Conservation (phyloP, 148 eudicot species). For the Camellia lanceoleosa region DNA sequence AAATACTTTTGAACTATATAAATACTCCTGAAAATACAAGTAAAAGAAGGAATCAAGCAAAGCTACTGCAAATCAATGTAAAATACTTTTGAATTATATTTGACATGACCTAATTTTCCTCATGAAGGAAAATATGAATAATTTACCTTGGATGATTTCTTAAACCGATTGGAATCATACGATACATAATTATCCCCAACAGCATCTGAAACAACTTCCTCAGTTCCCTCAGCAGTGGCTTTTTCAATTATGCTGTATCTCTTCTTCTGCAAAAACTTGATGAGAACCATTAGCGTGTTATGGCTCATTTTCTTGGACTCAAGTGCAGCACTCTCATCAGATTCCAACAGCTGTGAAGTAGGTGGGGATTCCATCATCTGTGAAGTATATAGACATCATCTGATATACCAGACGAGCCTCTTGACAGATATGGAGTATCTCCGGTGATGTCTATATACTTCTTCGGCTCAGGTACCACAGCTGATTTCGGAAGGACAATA, state of each 20-base stretch:
- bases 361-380: slow-evolving; percentile 58
- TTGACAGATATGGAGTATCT: slow-evolving; percentile 65
- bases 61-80: background rate
- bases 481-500: slow-evolving; percentile 72
- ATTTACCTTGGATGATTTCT: slow-evolving; percentile 71
- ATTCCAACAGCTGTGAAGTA: slow-evolving; percentile 35
- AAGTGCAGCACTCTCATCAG: slow-evolving; percentile 60
- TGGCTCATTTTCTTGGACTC: slow-evolving; percentile 92
- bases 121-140: slow-evolving; percentile 8
- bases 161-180: slow-evolving; percentile 52
- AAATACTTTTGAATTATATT: background rate
- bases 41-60: background rate
- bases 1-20: background rate
- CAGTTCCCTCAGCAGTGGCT: slow-evolving; percentile 96
- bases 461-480: slow-evolving; percentile 63
- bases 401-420: slow-evolving; percentile 74
- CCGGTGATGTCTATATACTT: slow-evolving; percentile 64
- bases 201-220: slow-evolving; percentile 90
- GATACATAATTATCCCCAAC: slow-evolving; percentile 64
- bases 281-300: slow-evolving; percentile 88
- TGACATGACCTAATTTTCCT: background rate
- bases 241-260: slow-evolving; percentile 70
- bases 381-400: slow-evolving; percentile 42
- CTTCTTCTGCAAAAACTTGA: slow-evolving; percentile 92
- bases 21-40: no score